A percentile compares a stretch with the other conserved stretches of the same genome.
Conservation (phyloP, 2,329 filamentous ascomycete species). For the Beauveria rudraprayagi region DNA sequence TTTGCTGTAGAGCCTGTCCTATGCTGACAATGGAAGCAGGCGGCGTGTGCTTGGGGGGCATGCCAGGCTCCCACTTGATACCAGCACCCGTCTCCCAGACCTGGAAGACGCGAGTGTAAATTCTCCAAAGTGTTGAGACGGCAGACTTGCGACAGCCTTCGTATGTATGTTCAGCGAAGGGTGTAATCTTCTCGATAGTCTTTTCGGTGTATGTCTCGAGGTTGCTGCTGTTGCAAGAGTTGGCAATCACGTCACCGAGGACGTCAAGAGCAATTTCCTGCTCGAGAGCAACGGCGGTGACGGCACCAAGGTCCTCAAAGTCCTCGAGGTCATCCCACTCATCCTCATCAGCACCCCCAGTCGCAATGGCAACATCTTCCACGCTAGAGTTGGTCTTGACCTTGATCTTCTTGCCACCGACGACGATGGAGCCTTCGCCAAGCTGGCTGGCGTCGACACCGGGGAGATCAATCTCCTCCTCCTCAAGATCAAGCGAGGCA, state of each 20-base stretch:
- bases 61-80: conserved; percentile 80
- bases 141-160: conserved; percentile 91
- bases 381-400: conserved; percentile 51
- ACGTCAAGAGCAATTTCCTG: conserved; percentile 97
- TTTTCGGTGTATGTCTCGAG: conserved; percentile 78
- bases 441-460: conserved; percentile 49
- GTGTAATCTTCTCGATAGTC: conserved; percentile 72
- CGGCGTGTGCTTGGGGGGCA: conserved; percentile 76
- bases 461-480: conserved; percentile 78
- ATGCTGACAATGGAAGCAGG: conserved; percentile 74
- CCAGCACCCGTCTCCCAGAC: conserved; percentile 68
- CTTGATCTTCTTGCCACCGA: conserved; percentile 80
- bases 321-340: conserved; percentile 73
- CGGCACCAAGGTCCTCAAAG: conserved; percentile 74
- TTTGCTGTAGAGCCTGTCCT: conserved; percentile 74
- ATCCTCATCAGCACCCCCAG: conserved; percentile 49
- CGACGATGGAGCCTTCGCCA: conserved; percentile 66
- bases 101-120: conserved; percentile 84
- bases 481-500: conserved; percentile 76
- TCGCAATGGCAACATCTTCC: conserved; percentile 46
- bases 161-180: conserved; percentile 79
- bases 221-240: conserved; percentile 69
- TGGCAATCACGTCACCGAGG: conserved; percentile 82
- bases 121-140: conserved; percentile 84
- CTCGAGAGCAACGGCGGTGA: conserved; percentile 85